Evolutionary conservation across 768 basidiomycete genomes (phyloP).

Genomic region (Boletellus sp.): DNA sequence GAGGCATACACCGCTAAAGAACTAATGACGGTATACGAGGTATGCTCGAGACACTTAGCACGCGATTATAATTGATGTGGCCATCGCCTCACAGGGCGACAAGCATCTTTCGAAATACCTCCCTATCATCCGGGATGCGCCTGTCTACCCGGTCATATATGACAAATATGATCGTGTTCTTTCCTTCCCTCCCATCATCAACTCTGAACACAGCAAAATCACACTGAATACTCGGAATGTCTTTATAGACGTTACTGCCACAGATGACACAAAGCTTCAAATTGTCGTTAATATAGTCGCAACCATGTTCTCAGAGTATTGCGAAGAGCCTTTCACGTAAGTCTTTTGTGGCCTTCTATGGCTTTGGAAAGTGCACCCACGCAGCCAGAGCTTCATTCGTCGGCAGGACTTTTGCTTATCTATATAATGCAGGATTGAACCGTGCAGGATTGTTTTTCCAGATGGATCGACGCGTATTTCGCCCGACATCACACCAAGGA

Average conservation of each 20-base stretch:
- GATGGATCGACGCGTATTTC: conserved; percentile 74
- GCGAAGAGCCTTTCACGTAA: conserved; percentile 86
- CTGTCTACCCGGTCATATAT: conserved; percentile 97
- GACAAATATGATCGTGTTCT: conserved; percentile 83
- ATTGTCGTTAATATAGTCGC: conserved; percentile 94
- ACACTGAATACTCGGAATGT: conserved; percentile 89
- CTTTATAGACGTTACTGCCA: conserved; percentile 96
- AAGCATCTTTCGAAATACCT: conserved; percentile 88
- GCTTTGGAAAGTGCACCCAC: neutral
- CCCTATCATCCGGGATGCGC: conserved; percentile 89
- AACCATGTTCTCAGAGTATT: conserved; percentile 99
- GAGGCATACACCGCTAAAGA: conserved; percentile 82
- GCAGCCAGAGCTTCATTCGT: neutral
- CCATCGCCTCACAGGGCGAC: conserved; percentile 58
- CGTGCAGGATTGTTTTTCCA: conserved; percentile 78
- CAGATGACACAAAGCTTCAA: conserved; percentile 92
- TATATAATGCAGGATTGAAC: conserved; percentile 69
- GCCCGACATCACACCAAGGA: conserved; percentile 74
- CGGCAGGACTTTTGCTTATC: neutral
- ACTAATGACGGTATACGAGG: conserved; percentile 93
- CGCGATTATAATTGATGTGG: neutral
- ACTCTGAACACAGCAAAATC: conserved; percentile 97
- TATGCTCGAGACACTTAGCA: conserved; percentile 25
- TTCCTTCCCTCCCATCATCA: conserved; percentile 98
- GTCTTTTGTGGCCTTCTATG: conserved; percentile 21